Evolutionary conservation across 2,329 filamentous ascomycete genomes (phyloP).

Genomic region (Iodosphaeria phyllophila): DNA sequence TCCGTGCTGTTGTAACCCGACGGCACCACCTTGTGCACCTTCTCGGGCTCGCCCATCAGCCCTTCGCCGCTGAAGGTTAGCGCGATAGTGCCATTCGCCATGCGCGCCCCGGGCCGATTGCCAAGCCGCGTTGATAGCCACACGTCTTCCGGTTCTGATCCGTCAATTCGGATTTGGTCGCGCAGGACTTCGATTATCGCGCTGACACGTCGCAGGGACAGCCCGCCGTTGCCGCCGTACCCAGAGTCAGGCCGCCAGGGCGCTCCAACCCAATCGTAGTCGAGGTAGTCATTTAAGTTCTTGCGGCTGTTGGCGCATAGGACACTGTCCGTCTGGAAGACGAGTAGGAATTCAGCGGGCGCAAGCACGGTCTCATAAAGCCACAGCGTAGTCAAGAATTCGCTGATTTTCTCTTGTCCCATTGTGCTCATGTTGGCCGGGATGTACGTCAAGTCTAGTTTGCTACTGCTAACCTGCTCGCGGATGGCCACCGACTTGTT

Average conservation of each 20-base stretch:
- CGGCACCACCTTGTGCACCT: conserved; percentile 7
- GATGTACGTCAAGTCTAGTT: conserved; percentile 30
- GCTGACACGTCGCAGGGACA: conserved; percentile 32
- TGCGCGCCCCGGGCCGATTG: conserved; percentile 24
- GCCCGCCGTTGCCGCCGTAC: conserved; percentile 31
- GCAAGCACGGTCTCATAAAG: conserved; percentile 29
- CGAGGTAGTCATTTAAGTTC: conserved; percentile 28
- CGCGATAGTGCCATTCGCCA: conserved; percentile 31
- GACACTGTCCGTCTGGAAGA: conserved; percentile 36
- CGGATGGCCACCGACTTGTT: conserved; percentile 26
- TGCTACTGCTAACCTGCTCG: conserved; percentile 20
- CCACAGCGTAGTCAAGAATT: conserved; percentile 31
- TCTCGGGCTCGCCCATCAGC: conserved; percentile 16
- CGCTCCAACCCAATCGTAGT: conserved; percentile 34
- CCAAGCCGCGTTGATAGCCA: conserved; percentile 34
- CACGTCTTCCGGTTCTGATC: conserved; percentile 32
- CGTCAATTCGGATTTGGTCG: conserved; percentile 22
- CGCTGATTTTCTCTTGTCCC: conserved; percentile 30
- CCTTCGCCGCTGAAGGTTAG: conserved; percentile 31
- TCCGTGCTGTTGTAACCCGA: conserved; percentile 8
- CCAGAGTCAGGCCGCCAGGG: conserved; percentile 23
- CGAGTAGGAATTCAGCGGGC: conserved; percentile 32
- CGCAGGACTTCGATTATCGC: conserved; percentile 31
- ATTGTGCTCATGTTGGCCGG: conserved; percentile 30
- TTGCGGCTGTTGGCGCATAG: conserved; percentile 31